Evolutionary conservation across 75 land plant species (phyloP).

Genomic region (Cryptomeria japonica): DNA sequence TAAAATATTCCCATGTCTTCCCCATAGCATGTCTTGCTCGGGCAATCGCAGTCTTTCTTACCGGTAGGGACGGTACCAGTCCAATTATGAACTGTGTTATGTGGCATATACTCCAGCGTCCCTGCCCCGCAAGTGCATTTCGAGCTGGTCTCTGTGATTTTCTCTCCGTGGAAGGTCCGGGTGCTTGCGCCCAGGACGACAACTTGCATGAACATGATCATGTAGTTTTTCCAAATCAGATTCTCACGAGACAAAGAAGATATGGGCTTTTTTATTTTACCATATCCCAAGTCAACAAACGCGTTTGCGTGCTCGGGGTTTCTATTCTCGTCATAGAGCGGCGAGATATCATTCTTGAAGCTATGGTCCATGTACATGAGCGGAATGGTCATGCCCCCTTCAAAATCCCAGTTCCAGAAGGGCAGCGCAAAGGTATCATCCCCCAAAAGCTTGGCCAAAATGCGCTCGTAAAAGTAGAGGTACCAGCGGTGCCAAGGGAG

Average conservation of each 20-base stretch:
- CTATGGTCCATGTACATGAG: constrained; percentile 18
- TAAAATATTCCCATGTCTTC: constrained; percentile 35
- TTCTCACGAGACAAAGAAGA: neutral
- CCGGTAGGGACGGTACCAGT: neutral
- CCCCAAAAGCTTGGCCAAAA: constrained; percentile 52
- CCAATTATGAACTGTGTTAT: constrained; percentile 20
- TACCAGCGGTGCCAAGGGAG: constrained; percentile 22
- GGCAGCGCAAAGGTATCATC: constrained; percentile 65
- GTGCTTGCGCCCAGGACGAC: constrained; percentile 8
- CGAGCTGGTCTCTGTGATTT: neutral
- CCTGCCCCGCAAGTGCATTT: constrained; percentile 12
- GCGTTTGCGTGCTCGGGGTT: constrained; percentile 7
- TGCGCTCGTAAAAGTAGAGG: constrained; percentile 69
- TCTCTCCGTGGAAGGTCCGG: constrained; percentile 25
- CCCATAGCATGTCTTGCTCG: neutral
- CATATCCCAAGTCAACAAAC: neutral
- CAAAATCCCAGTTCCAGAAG: constrained; percentile 72
- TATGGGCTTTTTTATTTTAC: neutral
- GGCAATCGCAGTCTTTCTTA: fast-evolving
- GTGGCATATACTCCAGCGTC: constrained; percentile 14
- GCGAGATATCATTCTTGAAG: neutral
- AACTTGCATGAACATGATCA: constrained; percentile 27
- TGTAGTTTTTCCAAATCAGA: neutral
- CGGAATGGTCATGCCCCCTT: constrained; percentile 50
- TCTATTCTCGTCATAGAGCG: constrained; percentile 19